Evolutionary conservation across 371 early-diverging fungal genomes (phyloP).

Genomic region (Chytridiales sp.): DNA sequence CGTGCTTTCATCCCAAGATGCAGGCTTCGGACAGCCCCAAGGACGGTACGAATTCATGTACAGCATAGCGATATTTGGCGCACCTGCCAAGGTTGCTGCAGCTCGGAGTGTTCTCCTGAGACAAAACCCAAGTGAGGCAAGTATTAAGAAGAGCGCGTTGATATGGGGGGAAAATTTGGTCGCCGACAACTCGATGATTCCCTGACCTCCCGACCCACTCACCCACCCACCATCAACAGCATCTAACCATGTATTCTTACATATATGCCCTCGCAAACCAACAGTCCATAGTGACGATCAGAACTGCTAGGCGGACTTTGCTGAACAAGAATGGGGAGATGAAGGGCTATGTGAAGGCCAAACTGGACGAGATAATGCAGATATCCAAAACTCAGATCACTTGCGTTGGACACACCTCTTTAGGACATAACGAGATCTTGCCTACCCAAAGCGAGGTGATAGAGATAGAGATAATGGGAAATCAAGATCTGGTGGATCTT

Average conservation of each 20-base stretch:
- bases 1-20: slow-evolving; percentile 15
- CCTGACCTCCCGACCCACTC: neutral
- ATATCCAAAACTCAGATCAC: slow-evolving; percentile 44
- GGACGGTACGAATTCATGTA: slow-evolving; percentile 21
- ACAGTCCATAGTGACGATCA: slow-evolving; percentile 38
- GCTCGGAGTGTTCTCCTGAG: slow-evolving; percentile 24
- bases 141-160: neutral
- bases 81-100: slow-evolving; percentile 7
- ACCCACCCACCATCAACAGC: neutral
- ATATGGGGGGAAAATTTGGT: neutral
- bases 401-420: slow-evolving; percentile 27
- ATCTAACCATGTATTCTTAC: neutral
- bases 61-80: slow-evolving; percentile 21
- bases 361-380: slow-evolving; percentile 40
- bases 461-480: slow-evolving; percentile 49
- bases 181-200: neutral
- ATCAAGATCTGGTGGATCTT: slow-evolving; percentile 36
- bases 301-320: slow-evolving; percentile 29
- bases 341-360: slow-evolving; percentile 32
- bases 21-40: slow-evolving; percentile 4
- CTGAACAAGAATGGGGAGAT: slow-evolving; percentile 40
- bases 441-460: slow-evolving; percentile 28
- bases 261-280: neutral
- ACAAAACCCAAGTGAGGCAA: slow-evolving; percentile 26
- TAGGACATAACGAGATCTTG: slow-evolving; percentile 3